phyloP scores from a whole-genome alignment of 192 early-diverging fungal species.

The Podila epigama region DNA sequence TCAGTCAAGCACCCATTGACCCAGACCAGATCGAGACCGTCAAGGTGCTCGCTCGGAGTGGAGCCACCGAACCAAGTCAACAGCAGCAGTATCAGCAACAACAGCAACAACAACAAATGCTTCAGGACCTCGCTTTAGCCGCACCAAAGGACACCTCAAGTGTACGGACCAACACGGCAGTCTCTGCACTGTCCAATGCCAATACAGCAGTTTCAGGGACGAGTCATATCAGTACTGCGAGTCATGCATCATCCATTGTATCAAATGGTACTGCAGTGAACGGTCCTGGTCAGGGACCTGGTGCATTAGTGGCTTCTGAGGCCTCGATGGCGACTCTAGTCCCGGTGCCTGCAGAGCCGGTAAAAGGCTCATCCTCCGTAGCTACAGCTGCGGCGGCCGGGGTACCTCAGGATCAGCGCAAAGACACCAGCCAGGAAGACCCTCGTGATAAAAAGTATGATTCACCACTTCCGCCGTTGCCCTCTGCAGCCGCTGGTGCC shows the following conservation, averaged over 20 bases:
- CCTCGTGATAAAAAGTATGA: constrained; percentile 2
- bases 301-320: constrained; percentile 7
- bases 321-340: constrained; percentile 22
- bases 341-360: constrained; percentile 19
- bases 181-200: constrained; percentile 12
- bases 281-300: not conserved
- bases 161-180: constrained; percentile 23
- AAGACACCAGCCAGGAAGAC: constrained; percentile 7
- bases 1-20: not conserved
- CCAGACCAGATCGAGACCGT: not conserved
- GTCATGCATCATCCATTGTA: not conserved
- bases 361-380: constrained; percentile 1
- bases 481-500: not conserved
- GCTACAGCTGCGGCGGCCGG: constrained; percentile 6
- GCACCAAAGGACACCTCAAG: constrained; percentile 4
- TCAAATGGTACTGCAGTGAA: constrained; percentile 13
- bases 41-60: not conserved
- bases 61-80: not conserved
- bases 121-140: not conserved
- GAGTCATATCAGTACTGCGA: constrained; percentile 16
- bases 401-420: constrained; percentile 24
- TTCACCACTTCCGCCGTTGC: constrained; percentile 32
- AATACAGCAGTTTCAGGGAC: constrained; percentile 22
- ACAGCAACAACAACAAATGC: not conserved
- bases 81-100: constrained; percentile 1